Conservation (phyloP, 169 alveolate genomes). For the Plasmodium fragile region DNA sequence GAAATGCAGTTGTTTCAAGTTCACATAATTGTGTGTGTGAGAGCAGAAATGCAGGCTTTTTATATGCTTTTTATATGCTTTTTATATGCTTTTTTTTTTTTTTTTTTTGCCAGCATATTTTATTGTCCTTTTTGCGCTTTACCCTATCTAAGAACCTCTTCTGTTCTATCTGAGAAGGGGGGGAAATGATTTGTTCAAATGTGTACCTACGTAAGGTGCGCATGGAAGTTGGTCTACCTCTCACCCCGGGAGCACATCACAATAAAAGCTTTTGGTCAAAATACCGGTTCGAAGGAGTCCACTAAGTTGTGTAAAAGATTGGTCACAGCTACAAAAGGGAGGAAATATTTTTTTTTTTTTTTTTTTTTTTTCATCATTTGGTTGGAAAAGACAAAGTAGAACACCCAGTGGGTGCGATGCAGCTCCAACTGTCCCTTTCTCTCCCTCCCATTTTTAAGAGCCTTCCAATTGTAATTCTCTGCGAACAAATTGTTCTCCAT, state of each 20-base stretch:
- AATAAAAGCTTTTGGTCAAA: neutral
- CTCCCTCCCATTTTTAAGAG: neutral
- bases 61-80: neutral
- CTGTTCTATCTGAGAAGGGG: constrained; percentile 38
- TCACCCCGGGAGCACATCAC: neutral
- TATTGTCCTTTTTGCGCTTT: neutral
- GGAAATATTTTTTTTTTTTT: neutral
- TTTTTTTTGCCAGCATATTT: neutral
- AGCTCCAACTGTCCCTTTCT: neutral
- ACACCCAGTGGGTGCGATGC: neutral
- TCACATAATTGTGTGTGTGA: neutral
- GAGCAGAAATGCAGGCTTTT: neutral
- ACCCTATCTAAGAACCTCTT: constrained; percentile 37
- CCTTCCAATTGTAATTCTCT: neutral
- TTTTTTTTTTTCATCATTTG: neutral
- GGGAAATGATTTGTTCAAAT: neutral
- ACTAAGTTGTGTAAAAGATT: constrained; percentile 17
- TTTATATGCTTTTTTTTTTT: neutral
- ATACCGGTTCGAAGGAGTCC: constrained; percentile 47
- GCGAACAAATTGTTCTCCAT: neutral
- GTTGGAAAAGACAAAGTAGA: neutral
- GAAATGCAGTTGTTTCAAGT: neutral
- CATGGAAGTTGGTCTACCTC: neutral
- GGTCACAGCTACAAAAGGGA: constrained; percentile 14
- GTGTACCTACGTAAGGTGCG: neutral